phyloP scores from a whole-genome alignment of 1,284 basidiomycete species.

The Macrocystidia cucumis region DNA sequence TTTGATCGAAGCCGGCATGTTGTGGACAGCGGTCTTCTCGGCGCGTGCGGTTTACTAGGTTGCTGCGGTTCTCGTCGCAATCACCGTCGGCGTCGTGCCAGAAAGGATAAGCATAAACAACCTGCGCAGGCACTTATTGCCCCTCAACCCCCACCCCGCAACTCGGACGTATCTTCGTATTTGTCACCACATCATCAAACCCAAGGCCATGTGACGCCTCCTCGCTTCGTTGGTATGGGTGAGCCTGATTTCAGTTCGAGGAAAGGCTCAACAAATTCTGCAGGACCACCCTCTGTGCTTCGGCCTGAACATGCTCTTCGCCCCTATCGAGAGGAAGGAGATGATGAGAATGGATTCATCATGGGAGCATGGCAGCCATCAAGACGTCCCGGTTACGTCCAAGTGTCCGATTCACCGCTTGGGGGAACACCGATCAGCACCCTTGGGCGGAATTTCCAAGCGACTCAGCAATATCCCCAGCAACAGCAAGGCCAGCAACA shows the following conservation, averaged over 20 bases:
- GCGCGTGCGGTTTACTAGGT: conserved; percentile 68
- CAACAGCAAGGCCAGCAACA: conserved; percentile 19
- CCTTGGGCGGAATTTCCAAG: no score
- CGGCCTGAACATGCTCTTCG: conserved; percentile 70
- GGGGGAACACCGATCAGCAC: not conserved
- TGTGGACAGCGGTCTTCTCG: conserved; percentile 81
- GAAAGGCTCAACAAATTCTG: conserved; percentile 45
- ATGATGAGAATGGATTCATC: conserved; percentile 69
- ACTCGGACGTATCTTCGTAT: conserved; percentile 37
- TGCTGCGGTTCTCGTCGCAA: conserved; percentile 58
- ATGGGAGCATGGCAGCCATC: conserved; percentile 82
- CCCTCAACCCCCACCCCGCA: conserved; percentile 13
- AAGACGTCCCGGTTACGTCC: conserved; percentile 42
- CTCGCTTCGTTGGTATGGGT: conserved; percentile 22
- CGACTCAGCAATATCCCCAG: no score
- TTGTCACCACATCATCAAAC: conserved; percentile 20
- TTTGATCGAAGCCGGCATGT: conserved; percentile 82
- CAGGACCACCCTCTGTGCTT: conserved; percentile 67
- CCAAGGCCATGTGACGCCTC: conserved; percentile 20
- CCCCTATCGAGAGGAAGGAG: conserved; percentile 72
- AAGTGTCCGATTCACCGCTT: conserved; percentile 24
- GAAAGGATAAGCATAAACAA: conserved; percentile 12
- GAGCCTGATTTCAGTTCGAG: conserved; percentile 25
- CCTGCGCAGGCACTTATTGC: conserved; percentile 14
- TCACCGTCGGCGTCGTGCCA: conserved; percentile 21